Conservation (phyloP, 2,329 filamentous ascomycete genomes). For the Penicillium crustosum region DNA sequence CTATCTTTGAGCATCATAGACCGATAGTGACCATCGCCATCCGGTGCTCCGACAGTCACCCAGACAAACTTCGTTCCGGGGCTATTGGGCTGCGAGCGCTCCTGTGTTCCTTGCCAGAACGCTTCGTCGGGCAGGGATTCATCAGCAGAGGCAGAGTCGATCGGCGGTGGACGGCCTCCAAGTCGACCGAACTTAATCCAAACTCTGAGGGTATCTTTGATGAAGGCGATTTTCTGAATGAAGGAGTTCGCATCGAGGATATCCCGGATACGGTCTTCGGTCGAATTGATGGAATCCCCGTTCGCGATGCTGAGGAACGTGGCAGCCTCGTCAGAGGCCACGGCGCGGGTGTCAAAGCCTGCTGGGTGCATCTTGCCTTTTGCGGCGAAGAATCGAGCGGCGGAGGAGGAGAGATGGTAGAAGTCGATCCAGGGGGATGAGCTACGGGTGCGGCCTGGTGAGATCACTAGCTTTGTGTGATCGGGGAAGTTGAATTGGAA, state of each 20-base stretch:
- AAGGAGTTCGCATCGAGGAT: constrained; percentile 48
- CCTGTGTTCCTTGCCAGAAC: constrained; percentile 46
- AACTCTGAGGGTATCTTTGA: constrained; percentile 42
- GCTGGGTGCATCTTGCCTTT: constrained; percentile 45
- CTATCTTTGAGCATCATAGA: constrained; percentile 37
- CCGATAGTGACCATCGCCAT: constrained; percentile 48
- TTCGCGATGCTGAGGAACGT: constrained; percentile 44
- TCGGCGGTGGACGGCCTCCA: constrained; percentile 33
- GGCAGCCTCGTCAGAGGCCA: constrained; percentile 43
- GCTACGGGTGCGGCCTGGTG: constrained; percentile 40
- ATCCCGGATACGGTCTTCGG: constrained; percentile 42
- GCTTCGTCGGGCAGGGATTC: constrained; percentile 28
- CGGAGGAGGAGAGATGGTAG: constrained; percentile 49
- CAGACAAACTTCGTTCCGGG: constrained; percentile 54
- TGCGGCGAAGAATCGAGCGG: constrained; percentile 44
- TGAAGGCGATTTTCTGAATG: constrained; percentile 44
- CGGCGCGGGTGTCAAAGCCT: constrained; percentile 45
- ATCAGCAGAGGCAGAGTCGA: constrained; percentile 13
- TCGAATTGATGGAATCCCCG: constrained; percentile 33
- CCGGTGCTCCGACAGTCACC: constrained; percentile 51
- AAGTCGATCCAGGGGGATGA: constrained; percentile 49
- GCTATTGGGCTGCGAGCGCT: constrained; percentile 40
- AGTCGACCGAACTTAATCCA: constrained; percentile 43
- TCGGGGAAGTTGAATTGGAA: constrained; percentile 56
- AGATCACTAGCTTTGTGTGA: constrained; percentile 53